phyloP scores from a whole-genome alignment of 2,329 filamentous ascomycete genomes.

The Xylariaceae sp. region DNA sequence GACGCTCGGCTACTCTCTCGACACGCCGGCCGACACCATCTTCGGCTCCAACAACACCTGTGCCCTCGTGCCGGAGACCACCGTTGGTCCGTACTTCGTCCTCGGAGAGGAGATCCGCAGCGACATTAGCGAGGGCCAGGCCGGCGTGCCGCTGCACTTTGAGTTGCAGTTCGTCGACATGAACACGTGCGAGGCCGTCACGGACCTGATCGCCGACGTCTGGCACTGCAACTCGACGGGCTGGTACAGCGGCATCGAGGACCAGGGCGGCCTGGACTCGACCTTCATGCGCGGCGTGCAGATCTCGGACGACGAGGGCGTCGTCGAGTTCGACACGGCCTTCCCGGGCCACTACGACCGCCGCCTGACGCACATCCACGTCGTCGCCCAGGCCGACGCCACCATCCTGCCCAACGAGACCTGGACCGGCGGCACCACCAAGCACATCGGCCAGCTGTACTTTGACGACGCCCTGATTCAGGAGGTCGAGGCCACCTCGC shows the following conservation, averaged over 20 bases:
- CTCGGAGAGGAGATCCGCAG: constrained; percentile 26
- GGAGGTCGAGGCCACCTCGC: constrained; percentile 35
- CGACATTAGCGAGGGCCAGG: constrained; percentile 26
- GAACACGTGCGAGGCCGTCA: constrained; percentile 23
- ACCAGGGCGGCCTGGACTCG: constrained; percentile 28
- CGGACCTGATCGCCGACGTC: constrained; percentile 25
- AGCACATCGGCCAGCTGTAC: constrained; percentile 55
- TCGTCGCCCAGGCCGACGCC: constrained; percentile 13
- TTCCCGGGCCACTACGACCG: constrained; percentile 40
- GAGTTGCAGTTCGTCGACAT: constrained; percentile 30
- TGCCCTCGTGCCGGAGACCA: constrained; percentile 16
- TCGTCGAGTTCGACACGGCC: constrained; percentile 32
- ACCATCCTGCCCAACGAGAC: constrained; percentile 40
- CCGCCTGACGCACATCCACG: constrained; percentile 31
- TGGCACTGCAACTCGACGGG: constrained; percentile 34
- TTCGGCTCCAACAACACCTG: constrained; percentile 15
- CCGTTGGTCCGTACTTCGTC: constrained; percentile 20
- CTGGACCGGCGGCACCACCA: constrained; percentile 35
- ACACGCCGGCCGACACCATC: constrained; percentile 13
- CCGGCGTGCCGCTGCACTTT: constrained; percentile 27
- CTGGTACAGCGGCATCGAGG: constrained; percentile 30
- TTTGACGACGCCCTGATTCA: constrained; percentile 48
- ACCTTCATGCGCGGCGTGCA: constrained; percentile 39
- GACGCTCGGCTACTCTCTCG: constrained; percentile 9
- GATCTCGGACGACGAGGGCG: constrained; percentile 31